Percentiles rank a stretch among this genome's conserved stretches.
Conservation (phyloP, 306 rosid species). For the Medicago arabica region DNA sequence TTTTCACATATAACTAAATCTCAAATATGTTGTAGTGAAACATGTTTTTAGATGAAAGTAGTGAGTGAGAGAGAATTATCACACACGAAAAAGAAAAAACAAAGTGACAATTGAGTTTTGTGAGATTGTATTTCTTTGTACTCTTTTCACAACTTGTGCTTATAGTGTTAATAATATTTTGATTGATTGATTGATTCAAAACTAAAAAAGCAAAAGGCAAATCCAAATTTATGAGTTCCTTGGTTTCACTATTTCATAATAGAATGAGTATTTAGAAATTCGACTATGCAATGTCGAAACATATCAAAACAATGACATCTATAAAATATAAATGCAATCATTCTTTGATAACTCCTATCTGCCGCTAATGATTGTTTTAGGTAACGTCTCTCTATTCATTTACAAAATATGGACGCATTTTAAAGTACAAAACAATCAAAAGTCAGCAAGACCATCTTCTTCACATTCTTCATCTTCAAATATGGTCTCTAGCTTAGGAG, state of each 20-base stretch:
- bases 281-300: slow-evolving; percentile 7
- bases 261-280: slow-evolving; percentile 8
- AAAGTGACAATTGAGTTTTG: too few relatives aligned
- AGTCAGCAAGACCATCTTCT: slow-evolving; percentile 29
- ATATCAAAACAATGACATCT: not conserved
- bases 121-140: too few relatives aligned
- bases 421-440: slow-evolving; percentile 5
- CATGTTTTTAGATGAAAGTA: too few relatives aligned
- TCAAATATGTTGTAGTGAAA: too few relatives aligned
- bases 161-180: too few relatives aligned
- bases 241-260: not conserved
- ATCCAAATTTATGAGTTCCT: slow-evolving; percentile 8
- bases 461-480: slow-evolving; percentile 54
- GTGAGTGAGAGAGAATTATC: too few relatives aligned
- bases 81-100: too few relatives aligned
- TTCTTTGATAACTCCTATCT: slow-evolving; percentile 6
- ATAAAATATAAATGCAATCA: not conserved
- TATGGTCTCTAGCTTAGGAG: slow-evolving; percentile 59
- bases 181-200: not conserved
- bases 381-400: slow-evolving; percentile 33
- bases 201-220: not conserved
- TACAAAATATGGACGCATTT: slow-evolving; percentile 40
- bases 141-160: not conserved
- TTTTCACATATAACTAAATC: too few relatives aligned
- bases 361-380: slow-evolving; percentile 18